Evolutionary conservation across 2,329 filamentous ascomycete species (phyloP).

Genomic region (Neofusicoccum umdonicola): DNA sequence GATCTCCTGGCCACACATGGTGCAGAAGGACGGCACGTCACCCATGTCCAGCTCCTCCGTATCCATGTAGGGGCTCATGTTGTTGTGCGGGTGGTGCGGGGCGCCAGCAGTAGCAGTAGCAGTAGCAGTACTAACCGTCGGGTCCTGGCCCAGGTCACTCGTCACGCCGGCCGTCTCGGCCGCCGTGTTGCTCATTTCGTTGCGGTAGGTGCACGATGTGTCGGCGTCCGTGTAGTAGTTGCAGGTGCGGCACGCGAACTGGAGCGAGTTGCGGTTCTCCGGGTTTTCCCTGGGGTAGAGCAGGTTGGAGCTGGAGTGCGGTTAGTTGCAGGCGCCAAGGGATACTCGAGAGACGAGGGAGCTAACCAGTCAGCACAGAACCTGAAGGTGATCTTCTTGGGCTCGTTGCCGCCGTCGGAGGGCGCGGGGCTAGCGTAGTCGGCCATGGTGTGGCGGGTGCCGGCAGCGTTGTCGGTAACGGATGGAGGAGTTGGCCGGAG

Average conservation of each 20-base stretch:
- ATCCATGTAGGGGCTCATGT: conserved; percentile 18
- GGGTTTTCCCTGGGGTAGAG: conserved; percentile 95
- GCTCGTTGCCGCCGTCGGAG: conserved; percentile 35
- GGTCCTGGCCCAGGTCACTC: conserved; percentile 94
- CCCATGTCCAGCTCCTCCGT: conserved; percentile 21
- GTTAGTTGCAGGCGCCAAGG: neutral
- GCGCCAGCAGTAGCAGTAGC: conserved; percentile 1
- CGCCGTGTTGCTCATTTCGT: conserved; percentile 84
- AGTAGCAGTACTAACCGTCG: conserved; percentile 75
- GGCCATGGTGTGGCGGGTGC: neutral
- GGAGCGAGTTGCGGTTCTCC: conserved; percentile 69
- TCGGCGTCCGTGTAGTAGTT: conserved; percentile 83
- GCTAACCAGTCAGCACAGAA: conserved; percentile 93
- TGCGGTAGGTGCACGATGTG: conserved; percentile 92
- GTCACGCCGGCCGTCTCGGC: conserved; percentile 97
- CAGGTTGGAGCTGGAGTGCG: conserved; percentile 74
- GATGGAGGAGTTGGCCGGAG: neutral
- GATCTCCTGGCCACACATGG: conserved; percentile 58
- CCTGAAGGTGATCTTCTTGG: conserved; percentile 85
- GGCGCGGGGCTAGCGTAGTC: conserved; percentile 27
- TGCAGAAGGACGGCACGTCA: conserved; percentile 50
- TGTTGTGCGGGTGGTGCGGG: conserved; percentile 16
- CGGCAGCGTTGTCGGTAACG: neutral
- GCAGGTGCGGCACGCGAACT: conserved; percentile 96
- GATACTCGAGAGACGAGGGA: neutral